Base-by-base conservation (phyloP, 176 grass and related monocot species). In the Zea mays region DNA sequence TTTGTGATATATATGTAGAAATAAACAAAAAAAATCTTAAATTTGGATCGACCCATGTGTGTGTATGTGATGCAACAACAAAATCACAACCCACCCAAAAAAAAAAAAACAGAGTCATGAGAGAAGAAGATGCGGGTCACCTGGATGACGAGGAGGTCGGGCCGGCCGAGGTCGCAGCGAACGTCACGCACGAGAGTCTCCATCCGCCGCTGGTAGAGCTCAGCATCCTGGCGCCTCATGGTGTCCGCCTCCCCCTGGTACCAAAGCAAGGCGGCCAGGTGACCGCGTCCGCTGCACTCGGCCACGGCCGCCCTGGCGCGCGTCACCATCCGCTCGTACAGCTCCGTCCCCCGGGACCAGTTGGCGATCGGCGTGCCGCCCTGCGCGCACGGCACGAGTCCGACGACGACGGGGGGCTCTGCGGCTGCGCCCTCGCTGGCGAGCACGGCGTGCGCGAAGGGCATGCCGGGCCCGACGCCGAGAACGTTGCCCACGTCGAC, bases 211-310 rank as follows among this genome's bases (percentile, higher is more conserved):
- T 46, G 16, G 86, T 92, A 92, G 5, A 38, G 71, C 9, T 65
- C 20, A 2, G 80, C 90, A 73, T 92, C 86, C 19, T 77, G 35
- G 1, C 50, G 76, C 7, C 14, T 7, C 52, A 89, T 75, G 10
- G 90, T 89, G 68, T 92, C 90, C 2, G 79, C 79, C 86, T 92
- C 90, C 4, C 90, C 90, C 80, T 92, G 90, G 83, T 81, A 92
- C 90, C 90, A 92, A 0, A 92, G 60, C 86, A 92, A 5, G 15
- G 80, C 90, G 3, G 37, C 86, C 5, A 92, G 67, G 10, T 69
- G 43, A 1, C 48, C 78, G n/a, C 33, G n/a, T 0, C 67, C 65
- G 0, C 2, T 4, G 4, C 16, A 34, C 7, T 0, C 10, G 10
- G n/a, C 67, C 42, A 47, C 4, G 27, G 86, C 81, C 0, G 72